Evolutionary conservation across 2,329 filamentous ascomycete genomes (phyloP), one percentile per base, ranked within the genome.

Genomic region (Dendryphion nanum): DNA sequence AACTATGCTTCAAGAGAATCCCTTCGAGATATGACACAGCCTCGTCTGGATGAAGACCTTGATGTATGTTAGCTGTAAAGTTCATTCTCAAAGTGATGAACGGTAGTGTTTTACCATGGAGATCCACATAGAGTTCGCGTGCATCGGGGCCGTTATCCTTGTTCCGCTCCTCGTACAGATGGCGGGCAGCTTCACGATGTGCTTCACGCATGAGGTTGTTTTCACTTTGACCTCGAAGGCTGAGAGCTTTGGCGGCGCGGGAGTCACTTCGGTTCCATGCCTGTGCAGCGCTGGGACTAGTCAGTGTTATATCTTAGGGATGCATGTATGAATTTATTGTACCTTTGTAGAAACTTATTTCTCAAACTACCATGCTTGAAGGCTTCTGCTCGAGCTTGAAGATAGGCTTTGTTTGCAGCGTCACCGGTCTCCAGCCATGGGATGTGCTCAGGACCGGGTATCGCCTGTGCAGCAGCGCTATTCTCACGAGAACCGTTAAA

Each of bases 241-340:
- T 95, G 34, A 97, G 78, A 20, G 91, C 91, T 71, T 97, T 97
- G 44, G 93, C 93, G 14, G 93, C 91, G 45, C 93, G 84, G 28
- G 93, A 91, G 64, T 98, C 93, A 57, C 96, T 97, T 41, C 93
- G 86, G 63, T 97, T 96, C 91, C 93, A 98, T 16, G 93, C 93
- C 76, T 97, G 91, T 6, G 91, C 91, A 50, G 93, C 93, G 66
- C 90, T 94, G 47, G 17, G 29, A 19, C 10, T 15, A 13, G 20
- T 33, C 15, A 33, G 18, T 14, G n/a, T n/a, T n/a, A n/a, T n/a
- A 26, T 26, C 10, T 2, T 10, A 26, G 23, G 10, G 10, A 26
- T n/a, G 2, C 23, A 26, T 3, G n/a, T 26, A 3, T 8, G n/a
- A n/a, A 26, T 8, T 2, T 26, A 3, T 3, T 70, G 15, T 51